Base-by-base conservation (phyloP, 345 rosid genomes). In the Bretschneidera sinensis region DNA sequence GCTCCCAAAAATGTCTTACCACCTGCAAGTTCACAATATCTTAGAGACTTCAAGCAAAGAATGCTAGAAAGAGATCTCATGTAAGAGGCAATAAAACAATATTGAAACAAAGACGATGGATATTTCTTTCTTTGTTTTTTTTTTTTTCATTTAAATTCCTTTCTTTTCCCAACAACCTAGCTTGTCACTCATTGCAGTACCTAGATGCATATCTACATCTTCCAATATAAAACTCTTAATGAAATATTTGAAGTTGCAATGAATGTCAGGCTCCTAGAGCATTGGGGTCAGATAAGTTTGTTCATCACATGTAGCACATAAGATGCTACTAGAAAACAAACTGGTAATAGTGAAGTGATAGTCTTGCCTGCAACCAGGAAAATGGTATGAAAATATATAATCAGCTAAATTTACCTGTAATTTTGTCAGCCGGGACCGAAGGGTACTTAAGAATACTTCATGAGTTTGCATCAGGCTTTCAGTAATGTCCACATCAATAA, bases 1-100 rank as follows among this genome's bases (percentile, higher is more conserved):
- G 79, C 65, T 78, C 96, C 96, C 94, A 94, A 76, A 90, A 94
- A 75, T 94, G 99, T 24, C 81, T 78, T 65, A 94, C 81, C 54
- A 88, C 95, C 99, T 94, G 71, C 65, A 72, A 56, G 59, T 51
- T 65, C 66, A 65, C 20, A 50, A 58, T 59, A 63, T 53, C n/a
- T 25, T 53, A 65, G 54, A 17, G 16, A 61, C 48, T 54, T 43
- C 51, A 48, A 61, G 34, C 58, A n/a, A 57, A 31, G n/a, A 47
- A 51, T 35, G 17, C 13, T 51, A 54, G 47, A 6, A 43, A 25
- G 28, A 18, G 16, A 11, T 2, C 6, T 33, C 54, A 61, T 2
- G 19, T 60, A 17, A 54, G 54, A 60, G 7, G 13, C 17, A 57
- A 49, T 4, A 34, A 18, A 7, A 24, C 0, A 24, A 17, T 8